Evolutionary conservation across 345 rosid genomes (phyloP).

Genomic region (Xanthoceras sorbifolium): DNA sequence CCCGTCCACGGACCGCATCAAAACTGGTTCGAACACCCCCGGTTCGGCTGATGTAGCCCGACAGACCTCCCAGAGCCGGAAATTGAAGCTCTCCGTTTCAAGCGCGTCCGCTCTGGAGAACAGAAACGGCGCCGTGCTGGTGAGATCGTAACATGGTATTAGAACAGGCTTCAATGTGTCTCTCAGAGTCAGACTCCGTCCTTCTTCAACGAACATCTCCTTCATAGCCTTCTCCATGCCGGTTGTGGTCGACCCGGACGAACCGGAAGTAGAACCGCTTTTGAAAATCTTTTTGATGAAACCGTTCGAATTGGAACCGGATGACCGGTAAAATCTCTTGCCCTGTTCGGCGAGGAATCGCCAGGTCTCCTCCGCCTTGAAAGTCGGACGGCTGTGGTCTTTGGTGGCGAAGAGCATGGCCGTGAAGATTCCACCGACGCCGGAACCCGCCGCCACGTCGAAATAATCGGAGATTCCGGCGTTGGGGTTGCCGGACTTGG

Average conservation of each 20-base stretch:
- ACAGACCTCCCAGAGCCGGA: slow-evolving; percentile 88
- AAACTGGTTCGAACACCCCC: slow-evolving; percentile 66
- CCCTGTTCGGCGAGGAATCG: slow-evolving; percentile 73
- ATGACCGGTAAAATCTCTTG: slow-evolving; percentile 51
- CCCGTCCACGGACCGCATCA: slow-evolving; percentile 73
- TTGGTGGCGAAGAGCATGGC: slow-evolving; percentile 85
- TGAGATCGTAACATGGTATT: slow-evolving; percentile 88
- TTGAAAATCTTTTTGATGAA: slow-evolving; percentile 55
- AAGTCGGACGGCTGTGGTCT: slow-evolving; percentile 71
- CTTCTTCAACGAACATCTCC: slow-evolving; percentile 60
- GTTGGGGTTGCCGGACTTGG: slow-evolving; percentile 83
- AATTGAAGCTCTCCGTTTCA: slow-evolving; percentile 84
- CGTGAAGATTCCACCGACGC: slow-evolving; percentile 88
- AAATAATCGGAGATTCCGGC: slow-evolving; percentile 89
- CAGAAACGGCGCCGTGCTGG: slow-evolving; percentile 83
- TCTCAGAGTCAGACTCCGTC: slow-evolving; percentile 59
- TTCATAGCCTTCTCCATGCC: slow-evolving; percentile 67
- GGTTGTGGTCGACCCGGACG: slow-evolving; percentile 37
- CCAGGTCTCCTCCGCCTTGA: slow-evolving; percentile 92
- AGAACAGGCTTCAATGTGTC: slow-evolving; percentile 91
- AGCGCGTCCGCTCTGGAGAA: slow-evolving; percentile 98
- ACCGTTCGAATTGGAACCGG: slow-evolving; percentile 31
- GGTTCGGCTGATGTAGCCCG: slow-evolving; percentile 95
- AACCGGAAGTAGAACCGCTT: slow-evolving; percentile 40
- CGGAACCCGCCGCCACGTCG: slow-evolving; percentile 93